Evolutionary conservation across 352 stramenopile genomes (phyloP), one percentile per base, ranked within the genome.

Genomic region (Globisporangium spinosum): DNA sequence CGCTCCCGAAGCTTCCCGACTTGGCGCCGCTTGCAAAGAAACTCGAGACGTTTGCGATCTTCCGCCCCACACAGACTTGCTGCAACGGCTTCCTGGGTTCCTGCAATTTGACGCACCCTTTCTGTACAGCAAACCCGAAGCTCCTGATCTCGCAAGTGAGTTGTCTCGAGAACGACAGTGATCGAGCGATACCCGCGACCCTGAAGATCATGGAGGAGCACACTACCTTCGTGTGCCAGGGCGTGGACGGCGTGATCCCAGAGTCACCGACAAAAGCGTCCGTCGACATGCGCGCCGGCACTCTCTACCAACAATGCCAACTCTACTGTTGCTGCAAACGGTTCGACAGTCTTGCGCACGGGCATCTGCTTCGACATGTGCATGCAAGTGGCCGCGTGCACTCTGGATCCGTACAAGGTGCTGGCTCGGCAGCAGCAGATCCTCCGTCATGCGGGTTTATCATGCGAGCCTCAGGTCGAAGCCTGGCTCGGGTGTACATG

Each of bases 71-170:
- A 66, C 3, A 70, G 57, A 6, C 73, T 59, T 81, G 75, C 40
- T 78, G 75, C 65, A 78, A 78, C 66, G 75, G 72, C 0, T 81
- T 81, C 29, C 53, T 72, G 17, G 69, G 65, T 0, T 1, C 57
- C 5, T 81, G 72, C 13, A 29, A 79, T 34, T 57, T 75, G 5
- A 53, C 22, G 2, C 58, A 63, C 17, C 58, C 35, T 6, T 63
- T 49, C 43, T 63, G 58, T 10, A 32, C 35, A 3, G n/a, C 58
- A 15, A 23, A 10, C n/a, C 34, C 32, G 3, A 2, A 10, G 2
- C 22, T 22, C 2, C 17, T 29, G 35, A 51, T 62, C 35, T 8
- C 34, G 3, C 6, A 22, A 1, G 58, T 34, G 13, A 3, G 20
- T 6, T 62, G 57, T 22, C 20, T 63, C n/a, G 35, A 63, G 58